phyloP scores from a whole-genome alignment of 2,329 filamentous ascomycete species.

The Epichloe sibirici region DNA sequence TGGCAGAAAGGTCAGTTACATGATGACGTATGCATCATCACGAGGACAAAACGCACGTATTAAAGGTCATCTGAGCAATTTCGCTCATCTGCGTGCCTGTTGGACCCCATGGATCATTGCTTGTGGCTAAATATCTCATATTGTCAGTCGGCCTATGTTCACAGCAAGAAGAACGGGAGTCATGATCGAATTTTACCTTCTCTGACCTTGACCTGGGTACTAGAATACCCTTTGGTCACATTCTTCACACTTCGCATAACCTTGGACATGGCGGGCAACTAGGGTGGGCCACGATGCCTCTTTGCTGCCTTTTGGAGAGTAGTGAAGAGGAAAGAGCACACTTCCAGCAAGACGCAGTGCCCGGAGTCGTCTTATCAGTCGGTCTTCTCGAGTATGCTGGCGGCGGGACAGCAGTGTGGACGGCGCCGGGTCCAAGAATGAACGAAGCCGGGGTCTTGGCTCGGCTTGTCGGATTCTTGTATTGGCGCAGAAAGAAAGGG shows the following conservation, averaged over 20 bases:
- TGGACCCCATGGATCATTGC: slow-evolving; percentile 97
- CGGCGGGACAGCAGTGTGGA: neutral
- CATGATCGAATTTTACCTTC: slow-evolving; percentile 53
- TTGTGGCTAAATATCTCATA: slow-evolving; percentile 57
- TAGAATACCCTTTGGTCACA: slow-evolving; percentile 97
- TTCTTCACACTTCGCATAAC: slow-evolving; percentile 97
- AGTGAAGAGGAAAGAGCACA: neutral
- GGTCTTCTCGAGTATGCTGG: neutral
- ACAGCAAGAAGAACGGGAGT: neutral
- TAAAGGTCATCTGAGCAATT: slow-evolving; percentile 95
- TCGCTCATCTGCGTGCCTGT: slow-evolving; percentile 98
- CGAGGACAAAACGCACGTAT: slow-evolving; percentile 56
- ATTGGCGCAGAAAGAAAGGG: neutral
- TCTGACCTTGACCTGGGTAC: slow-evolving; percentile 93
- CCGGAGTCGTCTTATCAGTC: neutral
- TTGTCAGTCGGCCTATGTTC: slow-evolving; percentile 8
- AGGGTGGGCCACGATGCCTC: slow-evolving; percentile 3
- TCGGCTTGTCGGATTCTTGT: neutral
- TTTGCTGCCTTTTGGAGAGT: neutral
- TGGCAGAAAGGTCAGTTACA: neutral
- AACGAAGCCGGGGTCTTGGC: neutral
- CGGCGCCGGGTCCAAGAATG: neutral
- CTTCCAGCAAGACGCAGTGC: neutral
- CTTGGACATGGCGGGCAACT: slow-evolving; percentile 65
- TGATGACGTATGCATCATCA: neutral